Evolutionary conservation across 495 filamentous ascomycete genomes (phyloP), one percentile per base, ranked within the genome.

Genomic region (Coniosporium apollinis): DNA sequence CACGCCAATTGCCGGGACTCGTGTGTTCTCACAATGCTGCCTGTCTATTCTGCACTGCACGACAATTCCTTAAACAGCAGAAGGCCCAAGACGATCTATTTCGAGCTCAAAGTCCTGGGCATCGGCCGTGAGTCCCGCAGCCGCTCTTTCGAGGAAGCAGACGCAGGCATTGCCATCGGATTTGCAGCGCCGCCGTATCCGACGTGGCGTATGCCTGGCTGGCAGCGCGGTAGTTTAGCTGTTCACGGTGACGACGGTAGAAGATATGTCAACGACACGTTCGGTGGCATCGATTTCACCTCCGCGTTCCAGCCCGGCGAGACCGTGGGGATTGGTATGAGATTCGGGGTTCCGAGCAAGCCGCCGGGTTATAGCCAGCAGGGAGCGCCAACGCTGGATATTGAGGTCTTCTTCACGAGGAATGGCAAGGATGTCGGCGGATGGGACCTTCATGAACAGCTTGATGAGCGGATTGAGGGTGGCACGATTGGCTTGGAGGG

Each of bases 201-300:
- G 0, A 64, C 68, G 0, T 94, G 84, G 67, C 70, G 87, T 28
- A 68, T 89, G 37, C 87, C 87, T 0, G 87, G 87, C 2, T 94
- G 87, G 87, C 76, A 96, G 50, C 63, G 86, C 19, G 85, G 70
- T 1, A 80, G 75, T 30, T 48, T 94, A n/a, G 87, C 68, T 5
- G 75, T 94, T 8, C 89, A 93, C 46, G 79, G 80, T 2, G 87
- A 96, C 51, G 87, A 96, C 53, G 87, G 87, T 8, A 73, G 80
- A 45, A 67, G 72, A 44, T 96, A 81, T 52, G 66, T 89, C 41
- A 91, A 94, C 59, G 82, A 94, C 49, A 67, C 69, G 1, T 84
- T 66, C 63, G 87, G 87, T 16, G 87, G 87, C 2, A 73, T 69
- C 42, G 64, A 75, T 36, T 93, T 94, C 49, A 70, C 68, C 0